Conservation (phyloP, 2,329 filamentous ascomycete genomes). For the Bipolaris victoriae region DNA sequence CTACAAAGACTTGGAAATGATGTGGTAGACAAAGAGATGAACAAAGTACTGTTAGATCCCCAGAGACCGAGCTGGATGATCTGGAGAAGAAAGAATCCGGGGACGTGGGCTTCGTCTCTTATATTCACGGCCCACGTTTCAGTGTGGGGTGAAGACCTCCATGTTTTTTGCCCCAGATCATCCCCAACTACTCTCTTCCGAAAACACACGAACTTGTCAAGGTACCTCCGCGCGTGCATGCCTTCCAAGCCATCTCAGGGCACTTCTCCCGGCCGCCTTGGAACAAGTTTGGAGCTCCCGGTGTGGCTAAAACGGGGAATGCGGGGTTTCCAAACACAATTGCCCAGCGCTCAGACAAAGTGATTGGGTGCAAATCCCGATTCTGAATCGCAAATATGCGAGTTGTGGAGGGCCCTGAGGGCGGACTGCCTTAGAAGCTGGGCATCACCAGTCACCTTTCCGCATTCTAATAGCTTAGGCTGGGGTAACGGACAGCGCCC, state of each 20-base stretch:
- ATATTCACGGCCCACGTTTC: constrained; percentile 18
- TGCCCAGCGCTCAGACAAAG: constrained; percentile 13
- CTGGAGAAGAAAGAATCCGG: constrained; percentile 33
- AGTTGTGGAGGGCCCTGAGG: constrained; percentile 14
- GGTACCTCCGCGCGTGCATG: constrained; percentile 21
- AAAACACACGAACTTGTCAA: constrained; percentile 17
- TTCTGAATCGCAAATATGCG: constrained; percentile 11
- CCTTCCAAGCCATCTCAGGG: constrained; percentile 31
- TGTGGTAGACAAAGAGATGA: constrained; percentile 2
- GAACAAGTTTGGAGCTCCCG: constrained; percentile 17
- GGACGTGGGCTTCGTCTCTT: constrained; percentile 27
- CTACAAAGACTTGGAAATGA: neutral
- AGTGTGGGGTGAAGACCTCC: neutral
- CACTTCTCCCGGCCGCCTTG: constrained; percentile 34
- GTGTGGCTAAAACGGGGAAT: constrained; percentile 5
- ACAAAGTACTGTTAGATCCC: constrained; percentile 22
- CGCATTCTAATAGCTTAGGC: constrained; percentile 2
- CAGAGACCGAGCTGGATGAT: constrained; percentile 30
- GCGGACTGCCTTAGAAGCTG: constrained; percentile 20
- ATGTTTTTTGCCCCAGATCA: constrained; percentile 3
- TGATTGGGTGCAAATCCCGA: constrained; percentile 1
- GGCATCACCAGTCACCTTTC: constrained; percentile 16
- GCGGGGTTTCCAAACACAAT: constrained; percentile 22
- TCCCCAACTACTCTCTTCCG: constrained; percentile 18
- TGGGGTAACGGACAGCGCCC: constrained; percentile 5